phyloP scores from a whole-genome alignment of 306 rosid genomes.

The Carpinus fangiana region DNA sequence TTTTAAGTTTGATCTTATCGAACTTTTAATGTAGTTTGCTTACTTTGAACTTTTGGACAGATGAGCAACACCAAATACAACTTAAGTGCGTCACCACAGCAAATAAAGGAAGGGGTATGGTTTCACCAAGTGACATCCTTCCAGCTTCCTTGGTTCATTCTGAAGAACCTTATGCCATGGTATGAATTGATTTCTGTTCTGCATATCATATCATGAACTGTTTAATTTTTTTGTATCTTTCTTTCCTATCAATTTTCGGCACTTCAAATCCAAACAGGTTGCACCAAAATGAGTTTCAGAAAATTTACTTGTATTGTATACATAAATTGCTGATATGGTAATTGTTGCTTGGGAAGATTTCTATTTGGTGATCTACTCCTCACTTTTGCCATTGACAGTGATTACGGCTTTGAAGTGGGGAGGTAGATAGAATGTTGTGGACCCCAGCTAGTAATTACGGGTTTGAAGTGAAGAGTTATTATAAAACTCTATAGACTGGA shows the following conservation, averaged over 20 bases:
- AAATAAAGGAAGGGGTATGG: conserved; percentile 72
- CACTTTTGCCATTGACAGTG: too few species aligned
- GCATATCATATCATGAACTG: conserved; percentile 10
- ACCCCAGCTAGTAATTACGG: too few species aligned
- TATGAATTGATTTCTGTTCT: conserved; percentile 30
- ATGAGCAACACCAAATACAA: conserved; percentile 48
- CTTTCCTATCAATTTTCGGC: conserved; percentile 6
- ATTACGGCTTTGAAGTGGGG: too few species aligned
- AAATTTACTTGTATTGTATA: background rate
- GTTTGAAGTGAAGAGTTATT: too few species aligned
- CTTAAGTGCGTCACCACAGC: conserved; percentile 53
- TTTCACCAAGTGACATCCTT: conserved; percentile 52
- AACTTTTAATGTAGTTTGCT: conserved; percentile 25
- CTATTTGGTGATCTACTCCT: background rate
- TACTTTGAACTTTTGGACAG: conserved; percentile 46
- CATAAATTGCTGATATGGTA: background rate
- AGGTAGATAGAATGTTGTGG: too few species aligned
- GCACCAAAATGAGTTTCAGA: background rate
- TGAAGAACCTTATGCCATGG: conserved; percentile 83
- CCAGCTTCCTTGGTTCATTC: conserved; percentile 67
- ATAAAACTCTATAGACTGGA: too few species aligned
- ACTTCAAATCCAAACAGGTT: conserved; percentile 7
- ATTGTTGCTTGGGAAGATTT: background rate
- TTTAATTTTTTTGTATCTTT: background rate
- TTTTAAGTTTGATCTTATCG: background rate